Evolutionary conservation across 139 green algal genomes (phyloP).

Genomic region (Closterium sp.): DNA sequence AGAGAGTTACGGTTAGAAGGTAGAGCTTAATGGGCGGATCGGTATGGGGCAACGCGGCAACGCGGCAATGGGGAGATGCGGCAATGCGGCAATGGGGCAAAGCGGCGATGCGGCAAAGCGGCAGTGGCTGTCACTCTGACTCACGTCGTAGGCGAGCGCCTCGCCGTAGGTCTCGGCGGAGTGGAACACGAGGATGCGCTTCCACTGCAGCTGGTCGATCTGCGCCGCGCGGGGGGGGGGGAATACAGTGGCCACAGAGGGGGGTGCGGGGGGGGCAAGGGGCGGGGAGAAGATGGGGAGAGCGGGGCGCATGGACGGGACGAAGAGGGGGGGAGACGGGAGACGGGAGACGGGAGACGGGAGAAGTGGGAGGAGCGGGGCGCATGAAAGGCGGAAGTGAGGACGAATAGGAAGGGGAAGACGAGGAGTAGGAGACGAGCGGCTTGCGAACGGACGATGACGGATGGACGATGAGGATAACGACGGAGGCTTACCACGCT

Average conservation of each 20-base stretch:
- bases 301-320: not conserved
- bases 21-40: too few relatives aligned
- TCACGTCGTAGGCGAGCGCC: not conserved
- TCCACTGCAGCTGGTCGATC: not conserved
- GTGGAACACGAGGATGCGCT: not conserved
- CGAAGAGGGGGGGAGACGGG: too few relatives aligned
- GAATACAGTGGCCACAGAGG: not conserved
- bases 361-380: not conserved
- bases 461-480: not conserved
- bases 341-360: not conserved
- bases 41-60: too few relatives aligned
- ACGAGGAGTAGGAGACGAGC: not conserved
- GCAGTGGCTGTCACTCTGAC: not conserved
- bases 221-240: too few relatives aligned
- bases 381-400: not conserved
- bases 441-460: not conserved
- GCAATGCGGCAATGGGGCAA: too few relatives aligned
- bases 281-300: not conserved
- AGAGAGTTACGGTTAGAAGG: too few relatives aligned
- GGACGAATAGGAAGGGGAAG: too few relatives aligned
- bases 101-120: not conserved
- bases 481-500: not conserved
- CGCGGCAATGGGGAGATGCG: too few relatives aligned
- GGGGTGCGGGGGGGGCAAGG: not conserved
- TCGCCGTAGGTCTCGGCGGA: not conserved